Base-by-base conservation (phyloP, 1,284 basidiomycete genomes). In the Salmacisia buchloeana region DNA sequence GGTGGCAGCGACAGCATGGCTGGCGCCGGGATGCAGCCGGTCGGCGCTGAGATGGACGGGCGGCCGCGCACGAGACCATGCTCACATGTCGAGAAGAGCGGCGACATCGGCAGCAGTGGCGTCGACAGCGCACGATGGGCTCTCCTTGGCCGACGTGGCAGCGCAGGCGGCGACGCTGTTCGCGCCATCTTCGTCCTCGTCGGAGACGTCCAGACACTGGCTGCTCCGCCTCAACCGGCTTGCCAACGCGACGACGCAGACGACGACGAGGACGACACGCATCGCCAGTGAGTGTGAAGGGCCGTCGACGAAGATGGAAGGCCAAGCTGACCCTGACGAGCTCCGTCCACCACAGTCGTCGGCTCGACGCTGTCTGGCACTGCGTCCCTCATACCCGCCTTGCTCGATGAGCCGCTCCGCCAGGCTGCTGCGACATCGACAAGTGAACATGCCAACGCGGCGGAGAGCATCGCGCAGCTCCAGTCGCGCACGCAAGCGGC, bases 361-460 rank as follows among this genome's bases (percentile, higher is more conserved):
- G 49, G 49, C 27, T 54, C 49, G 4, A 27, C 9, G 4, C 31
- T 54, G 10, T 54, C 49, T 18, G 49, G 49, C 31, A 54, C 49
- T 3, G 49, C 49, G 3, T 54, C 29, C 3, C 49, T 54, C 27
- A 27, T 54, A 33, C 49, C 49, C 7, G 29, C 49, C 15, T n/a
- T 54, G 15, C 49, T 54, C 13, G 49, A 54, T 31, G 49, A 54
- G 27, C 49, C 49, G 3, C 49, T 54, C 6, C 49, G 49, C 15
- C 29, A 33, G 7, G 27, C 25, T 4, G 25, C 49, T 6, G 5
- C 25, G 27, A 7, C 27, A 43, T 21, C 15, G 18, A n/a, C 12
- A 7, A 7, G 41, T 18, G 41, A 15, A 43, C 41, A 15, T n/a
- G 10, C 23, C 41, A 5, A 15, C 18, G 41, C 41, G 18, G n/a